phyloP scores from a whole-genome alignment of 306 rosid genomes.

The Glycine tomentella region DNA sequence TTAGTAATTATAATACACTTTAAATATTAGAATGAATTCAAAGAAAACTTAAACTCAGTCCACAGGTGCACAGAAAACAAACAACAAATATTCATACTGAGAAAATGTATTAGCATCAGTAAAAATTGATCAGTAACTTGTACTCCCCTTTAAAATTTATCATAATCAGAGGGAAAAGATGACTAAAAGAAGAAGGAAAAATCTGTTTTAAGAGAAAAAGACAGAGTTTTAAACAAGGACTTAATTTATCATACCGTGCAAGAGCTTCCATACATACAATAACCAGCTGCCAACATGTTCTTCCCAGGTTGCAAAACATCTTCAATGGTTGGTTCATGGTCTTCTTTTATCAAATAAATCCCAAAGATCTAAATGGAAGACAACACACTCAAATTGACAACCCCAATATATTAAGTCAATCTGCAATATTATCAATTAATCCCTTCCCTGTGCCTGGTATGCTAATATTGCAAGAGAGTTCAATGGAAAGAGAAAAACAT shows the following conservation, averaged over 20 bases:
- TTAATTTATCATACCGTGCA: constrained; percentile 68
- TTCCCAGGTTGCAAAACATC: constrained; percentile 89
- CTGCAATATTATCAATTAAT: neutral
- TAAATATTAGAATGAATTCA: constrained; percentile 3
- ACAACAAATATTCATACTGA: neutral
- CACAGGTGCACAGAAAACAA: neutral
- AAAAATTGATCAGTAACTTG: neutral
- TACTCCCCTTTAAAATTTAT: neutral
- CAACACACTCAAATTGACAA: constrained; percentile 49
- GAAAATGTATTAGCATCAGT: neutral
- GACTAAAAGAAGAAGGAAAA: too few relatives aligned
- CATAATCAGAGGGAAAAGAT: neutral
- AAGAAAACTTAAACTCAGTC: constrained; percentile 1
- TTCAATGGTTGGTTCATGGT: constrained; percentile 62
- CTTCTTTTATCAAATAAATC: constrained; percentile 68
- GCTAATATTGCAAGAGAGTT: neutral
- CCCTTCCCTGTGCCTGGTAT: neutral
- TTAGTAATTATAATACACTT: neutral
- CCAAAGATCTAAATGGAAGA: constrained; percentile 68
- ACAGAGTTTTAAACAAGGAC: neutral
- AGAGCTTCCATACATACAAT: constrained; percentile 97
- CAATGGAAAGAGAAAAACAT: constrained; percentile 15
- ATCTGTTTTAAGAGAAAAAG: neutral
- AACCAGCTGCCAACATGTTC: constrained; percentile 91
- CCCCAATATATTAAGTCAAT: constrained; percentile 31